Conservation (phyloP, 148 eudicot genomes). For the Rhododendron vialii region DNA sequence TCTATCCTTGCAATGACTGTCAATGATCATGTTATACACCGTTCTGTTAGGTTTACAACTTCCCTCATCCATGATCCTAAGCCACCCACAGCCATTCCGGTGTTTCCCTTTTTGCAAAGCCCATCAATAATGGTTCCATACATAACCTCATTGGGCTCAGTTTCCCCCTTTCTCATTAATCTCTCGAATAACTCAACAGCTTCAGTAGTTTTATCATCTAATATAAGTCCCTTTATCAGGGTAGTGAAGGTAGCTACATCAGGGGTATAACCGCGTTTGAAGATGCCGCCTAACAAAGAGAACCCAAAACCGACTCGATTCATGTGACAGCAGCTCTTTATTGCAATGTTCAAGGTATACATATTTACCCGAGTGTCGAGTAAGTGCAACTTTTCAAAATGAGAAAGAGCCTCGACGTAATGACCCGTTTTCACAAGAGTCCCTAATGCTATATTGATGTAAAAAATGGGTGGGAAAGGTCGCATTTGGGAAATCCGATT, state of each 20-base stretch:
- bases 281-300: background rate
- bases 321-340: background rate
- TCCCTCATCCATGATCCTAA: background rate
- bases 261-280: background rate
- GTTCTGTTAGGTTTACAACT: background rate
- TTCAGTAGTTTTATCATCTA: background rate
- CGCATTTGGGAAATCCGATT: too few relatives aligned
- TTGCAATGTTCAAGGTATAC: background rate
- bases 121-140: slow-evolving; percentile 15
- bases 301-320: background rate
- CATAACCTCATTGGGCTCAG: slow-evolving; percentile 1
- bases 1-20: background rate
- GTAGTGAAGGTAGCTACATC: background rate
- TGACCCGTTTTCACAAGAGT: background rate
- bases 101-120: slow-evolving; percentile 13
- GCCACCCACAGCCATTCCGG: background rate
- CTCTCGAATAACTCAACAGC: slow-evolving; percentile 5
- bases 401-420: background rate
- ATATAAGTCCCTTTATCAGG: slow-evolving; percentile 6
- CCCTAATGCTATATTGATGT: background rate
- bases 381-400: background rate
- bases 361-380: background rate
- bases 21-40: background rate
- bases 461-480: background rate
- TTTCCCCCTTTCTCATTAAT: background rate